These are phyloP conservation scores for Claviceps maximensis DNA, from an alignment of 2,329 filamentous ascomycete species.

Conservation along the genomic window DNA sequence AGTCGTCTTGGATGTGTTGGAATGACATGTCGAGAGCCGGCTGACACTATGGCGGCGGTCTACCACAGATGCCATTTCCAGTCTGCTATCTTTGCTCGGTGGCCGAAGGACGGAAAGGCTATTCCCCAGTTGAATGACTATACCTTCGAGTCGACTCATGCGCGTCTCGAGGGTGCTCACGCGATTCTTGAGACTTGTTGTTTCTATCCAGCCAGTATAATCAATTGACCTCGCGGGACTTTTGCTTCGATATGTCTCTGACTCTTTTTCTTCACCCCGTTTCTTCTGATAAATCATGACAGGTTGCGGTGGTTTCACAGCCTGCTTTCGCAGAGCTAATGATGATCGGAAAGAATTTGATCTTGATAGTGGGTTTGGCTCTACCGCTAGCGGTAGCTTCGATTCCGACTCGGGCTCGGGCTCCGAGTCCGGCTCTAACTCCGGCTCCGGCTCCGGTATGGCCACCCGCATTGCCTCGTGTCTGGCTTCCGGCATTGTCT, in stretches of 20 bases:
- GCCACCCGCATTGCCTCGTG: constrained; percentile 14
- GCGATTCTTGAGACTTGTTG: constrained; percentile 38
- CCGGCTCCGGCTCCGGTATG: too few species aligned
- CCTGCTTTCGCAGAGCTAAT: not conserved
- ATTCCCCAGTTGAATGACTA: constrained; percentile 37
- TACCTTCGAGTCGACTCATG: constrained; percentile 38
- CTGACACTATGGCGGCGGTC: constrained; percentile 4
- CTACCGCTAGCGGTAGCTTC: not conserved
- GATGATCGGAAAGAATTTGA: constrained; percentile 1
- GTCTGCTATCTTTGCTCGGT: constrained; percentile 16
- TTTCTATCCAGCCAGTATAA: constrained; percentile 19
- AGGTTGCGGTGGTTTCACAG: not conserved
- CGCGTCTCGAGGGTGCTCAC: constrained; percentile 37
- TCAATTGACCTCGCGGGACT: not conserved
- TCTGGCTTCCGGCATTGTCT: constrained; percentile 13
- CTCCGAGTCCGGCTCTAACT: too few species aligned
- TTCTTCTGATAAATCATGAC: not conserved
- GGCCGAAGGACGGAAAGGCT: constrained; percentile 26
- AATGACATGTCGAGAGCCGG: constrained; percentile 24
- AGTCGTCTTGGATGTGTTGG: constrained; percentile 28
- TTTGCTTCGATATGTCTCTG: not conserved
- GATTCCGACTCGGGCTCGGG: not conserved
- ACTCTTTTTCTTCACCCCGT: not conserved
- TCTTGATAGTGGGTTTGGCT: not conserved
- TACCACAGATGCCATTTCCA: constrained; percentile 4